phyloP scores from a whole-genome alignment of 768 basidiomycete genomes.

The Mycena amicta region DNA sequence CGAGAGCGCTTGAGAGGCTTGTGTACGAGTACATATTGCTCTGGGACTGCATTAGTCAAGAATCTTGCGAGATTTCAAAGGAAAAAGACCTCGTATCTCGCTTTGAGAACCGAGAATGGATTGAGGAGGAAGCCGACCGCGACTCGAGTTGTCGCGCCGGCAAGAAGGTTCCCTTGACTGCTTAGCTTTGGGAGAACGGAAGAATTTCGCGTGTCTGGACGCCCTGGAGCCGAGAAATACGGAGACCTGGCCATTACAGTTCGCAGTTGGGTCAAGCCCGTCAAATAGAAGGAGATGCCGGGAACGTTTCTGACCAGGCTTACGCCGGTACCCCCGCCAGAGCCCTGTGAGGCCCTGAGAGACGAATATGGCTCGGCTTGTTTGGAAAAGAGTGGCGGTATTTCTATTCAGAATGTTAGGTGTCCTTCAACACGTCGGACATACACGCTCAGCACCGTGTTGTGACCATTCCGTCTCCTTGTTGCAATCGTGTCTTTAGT shows the following conservation, averaged over 20 bases:
- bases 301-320: slow-evolving; percentile 89
- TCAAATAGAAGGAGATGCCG: slow-evolving; percentile 92
- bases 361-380: slow-evolving; percentile 58
- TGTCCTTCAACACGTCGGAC: no score
- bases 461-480: slow-evolving; percentile 57
- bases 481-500: slow-evolving; percentile 90
- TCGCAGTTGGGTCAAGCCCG: slow-evolving; percentile 81
- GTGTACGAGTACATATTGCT: slow-evolving; percentile 78
- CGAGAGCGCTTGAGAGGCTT: slow-evolving; percentile 59
- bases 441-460: no score
- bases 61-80: no score
- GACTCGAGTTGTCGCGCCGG: slow-evolving; percentile 83
- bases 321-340: slow-evolving; percentile 85
- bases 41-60: no score
- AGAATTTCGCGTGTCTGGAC: slow-evolving; percentile 31
- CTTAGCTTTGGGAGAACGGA: slow-evolving; percentile 75
- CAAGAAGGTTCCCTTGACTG: slow-evolving; percentile 77
- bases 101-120: slow-evolving; percentile 90
- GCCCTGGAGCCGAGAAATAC: slow-evolving; percentile 54
- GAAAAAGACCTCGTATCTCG: slow-evolving; percentile 78
- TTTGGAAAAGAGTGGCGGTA: slow-evolving; percentile 47
- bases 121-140: slow-evolving; percentile 83
- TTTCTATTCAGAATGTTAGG: no score
- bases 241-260: slow-evolving; percentile 70
- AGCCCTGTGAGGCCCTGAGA: slow-evolving; percentile 70